Evolutionary conservation across 257 asterid species (phyloP).

Genomic region (Nicotiana benthamiana): DNA sequence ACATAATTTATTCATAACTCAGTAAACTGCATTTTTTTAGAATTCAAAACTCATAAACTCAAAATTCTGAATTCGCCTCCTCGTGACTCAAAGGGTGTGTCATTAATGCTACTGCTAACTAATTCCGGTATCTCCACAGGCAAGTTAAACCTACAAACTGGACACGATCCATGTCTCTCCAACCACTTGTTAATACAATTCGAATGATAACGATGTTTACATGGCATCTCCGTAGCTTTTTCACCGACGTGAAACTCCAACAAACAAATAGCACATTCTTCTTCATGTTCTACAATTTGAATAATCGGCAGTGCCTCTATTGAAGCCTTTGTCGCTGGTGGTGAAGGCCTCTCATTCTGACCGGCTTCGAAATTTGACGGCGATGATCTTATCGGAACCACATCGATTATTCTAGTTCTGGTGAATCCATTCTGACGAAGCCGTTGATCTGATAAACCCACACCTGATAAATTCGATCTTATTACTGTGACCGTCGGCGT

Average conservation of each 20-base stretch:
- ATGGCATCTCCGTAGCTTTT: constrained; percentile 43
- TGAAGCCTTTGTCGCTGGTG: neutral
- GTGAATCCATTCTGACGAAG: too few species aligned
- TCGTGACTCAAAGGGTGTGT: too few species aligned
- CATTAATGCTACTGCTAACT: too few species aligned
- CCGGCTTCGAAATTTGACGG: neutral
- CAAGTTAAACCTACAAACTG: constrained; percentile 41
- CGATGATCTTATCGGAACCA: neutral
- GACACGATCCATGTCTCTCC: constrained; percentile 7
- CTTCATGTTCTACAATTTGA: neutral
- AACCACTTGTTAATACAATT: too few species aligned
- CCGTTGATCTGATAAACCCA: too few species aligned
- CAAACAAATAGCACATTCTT: constrained; percentile 17
- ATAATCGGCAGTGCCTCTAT: neutral
- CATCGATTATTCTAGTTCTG: neutral
- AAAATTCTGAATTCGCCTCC: too few species aligned
- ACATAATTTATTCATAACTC: too few species aligned
- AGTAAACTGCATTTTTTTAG: too few species aligned
- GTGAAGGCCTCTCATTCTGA: neutral
- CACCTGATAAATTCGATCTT: too few species aligned
- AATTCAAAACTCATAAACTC: too few species aligned
- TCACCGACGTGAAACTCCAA: constrained; percentile 9
- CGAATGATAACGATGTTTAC: constrained; percentile 34
- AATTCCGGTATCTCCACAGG: neutral
- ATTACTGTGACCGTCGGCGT: too few species aligned